Percentiles rank a stretch among this genome's conserved stretches.
Evolutionary conservation across 805 yeast genomes (phyloP).

Genomic region (Wickerhamia fluorescens): DNA sequence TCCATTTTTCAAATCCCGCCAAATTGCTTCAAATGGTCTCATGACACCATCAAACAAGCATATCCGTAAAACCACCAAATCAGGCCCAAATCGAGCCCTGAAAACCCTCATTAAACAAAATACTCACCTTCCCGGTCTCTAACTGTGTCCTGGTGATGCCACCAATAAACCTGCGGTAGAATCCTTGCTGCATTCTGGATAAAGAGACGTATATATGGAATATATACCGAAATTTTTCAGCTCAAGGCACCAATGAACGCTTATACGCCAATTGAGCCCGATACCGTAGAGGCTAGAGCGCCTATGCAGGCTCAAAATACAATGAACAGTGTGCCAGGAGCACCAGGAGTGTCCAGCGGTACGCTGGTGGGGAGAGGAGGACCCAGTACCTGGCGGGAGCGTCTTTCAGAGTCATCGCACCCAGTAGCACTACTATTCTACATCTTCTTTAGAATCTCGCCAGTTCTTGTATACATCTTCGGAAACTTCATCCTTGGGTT

Average conservation of each 20-base stretch:
- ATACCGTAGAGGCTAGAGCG: too few species aligned
- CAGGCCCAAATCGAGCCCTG: too few species aligned
- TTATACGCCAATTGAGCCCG: slow-evolving; percentile 28
- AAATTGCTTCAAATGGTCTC: too few species aligned
- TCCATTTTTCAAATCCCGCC: too few species aligned
- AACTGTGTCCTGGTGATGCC: slow-evolving; percentile 37
- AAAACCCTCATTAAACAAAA: slow-evolving; percentile 1
- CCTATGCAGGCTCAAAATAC: too few species aligned
- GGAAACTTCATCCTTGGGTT: slow-evolving; percentile 58
- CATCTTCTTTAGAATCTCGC: slow-evolving; percentile 54
- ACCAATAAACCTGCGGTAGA: slow-evolving; percentile 25
- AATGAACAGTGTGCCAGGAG: neutral
- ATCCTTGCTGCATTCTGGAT: slow-evolving; percentile 7
- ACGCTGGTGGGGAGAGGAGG: slow-evolving; percentile 1
- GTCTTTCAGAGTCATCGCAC: slow-evolving; percentile 64
- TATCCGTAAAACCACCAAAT: too few species aligned
- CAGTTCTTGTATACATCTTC: slow-evolving; percentile 60
- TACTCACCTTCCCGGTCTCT: slow-evolving; percentile 38
- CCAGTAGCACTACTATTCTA: slow-evolving; percentile 70
- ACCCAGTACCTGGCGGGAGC: slow-evolving; percentile 21
- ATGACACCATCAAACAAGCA: too few species aligned
- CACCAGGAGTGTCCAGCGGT: neutral
- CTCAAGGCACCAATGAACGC: slow-evolving; percentile 6
- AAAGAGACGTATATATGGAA: too few species aligned
- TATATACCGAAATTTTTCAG: neutral